Evolutionary conservation across 192 early-diverging fungal species (phyloP).

Genomic region (Coemansia sp.): DNA sequence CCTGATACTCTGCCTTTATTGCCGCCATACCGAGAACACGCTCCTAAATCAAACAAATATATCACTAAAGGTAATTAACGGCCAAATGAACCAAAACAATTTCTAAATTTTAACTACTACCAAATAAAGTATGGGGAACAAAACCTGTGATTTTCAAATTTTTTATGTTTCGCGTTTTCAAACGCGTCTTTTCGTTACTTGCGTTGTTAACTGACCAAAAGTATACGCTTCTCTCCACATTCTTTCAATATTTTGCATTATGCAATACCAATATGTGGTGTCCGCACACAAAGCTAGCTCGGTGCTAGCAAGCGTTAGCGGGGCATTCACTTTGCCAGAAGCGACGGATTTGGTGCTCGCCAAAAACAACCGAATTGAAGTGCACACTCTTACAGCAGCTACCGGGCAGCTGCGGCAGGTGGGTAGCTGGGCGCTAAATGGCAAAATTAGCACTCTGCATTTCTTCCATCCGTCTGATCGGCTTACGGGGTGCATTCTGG

Average conservation of each 20-base stretch:
- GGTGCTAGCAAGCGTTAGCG: constrained; percentile 62
- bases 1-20: constrained; percentile 18
- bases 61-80: no score
- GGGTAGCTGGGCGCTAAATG: constrained; percentile 64
- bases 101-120: no score
- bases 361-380: constrained; percentile 56
- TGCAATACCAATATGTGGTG: constrained; percentile 70
- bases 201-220: no score
- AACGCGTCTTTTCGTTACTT: no score
- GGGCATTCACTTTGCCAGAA: constrained; percentile 60
- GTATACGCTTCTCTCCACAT: no score
- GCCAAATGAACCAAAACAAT: no score
- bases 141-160: no score
- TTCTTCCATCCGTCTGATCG: constrained; percentile 35
- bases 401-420: constrained; percentile 51
- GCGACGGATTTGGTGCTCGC: constrained; percentile 72
- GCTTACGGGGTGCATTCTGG: constrained; percentile 62
- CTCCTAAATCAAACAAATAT: no score
- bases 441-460: constrained; percentile 60
- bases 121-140: no score
- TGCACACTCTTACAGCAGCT: constrained; percentile 19
- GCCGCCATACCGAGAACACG: neutral
- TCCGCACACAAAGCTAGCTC: constrained; percentile 79
- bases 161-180: no score
- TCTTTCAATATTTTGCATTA: neutral